Base-by-base conservation (phyloP, 2,329 filamentous ascomycete species). In the Truncatella angustata region DNA sequence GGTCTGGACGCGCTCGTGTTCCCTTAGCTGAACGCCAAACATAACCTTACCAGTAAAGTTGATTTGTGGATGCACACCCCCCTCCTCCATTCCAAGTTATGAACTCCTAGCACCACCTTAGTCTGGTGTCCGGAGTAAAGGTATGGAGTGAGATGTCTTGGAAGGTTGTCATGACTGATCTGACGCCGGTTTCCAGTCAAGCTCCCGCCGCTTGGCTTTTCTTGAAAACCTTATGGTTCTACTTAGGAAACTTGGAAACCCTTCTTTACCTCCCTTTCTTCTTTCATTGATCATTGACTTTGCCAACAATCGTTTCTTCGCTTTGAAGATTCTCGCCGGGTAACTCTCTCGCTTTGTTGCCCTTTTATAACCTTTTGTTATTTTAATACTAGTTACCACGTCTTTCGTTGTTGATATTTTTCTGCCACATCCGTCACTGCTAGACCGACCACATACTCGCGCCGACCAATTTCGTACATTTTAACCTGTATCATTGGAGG, bases 281-380 rank as follows among this genome's bases (percentile, higher is more conserved):
- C 40, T 24, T 30, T 43, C 20, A n/a, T 43, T 23, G n/a, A n/a
- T 26, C 40, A 24, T 53, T 55, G 28, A 32, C 54, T 54, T 54
- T 47, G 34, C 49, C 39, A 46, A 40, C 46, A 46, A 18, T 24
- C 23, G 23, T 34, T 23, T 32, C 43, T 34, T 34, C 30, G 34
- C 16, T 34, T 44, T 32, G 24, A 20, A 16, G 16, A 16, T 30
- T 40, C 18, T 50, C 47, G 20, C 16, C 18, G n/a, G 28, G 40
- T 47, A 58, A 53, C 51, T 51, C 56, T 42, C 43, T 51, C 37
- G 34, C 46, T 52, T 37, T 50, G 50, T 52, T 49, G 43, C 26
- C 50, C 42, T 49, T 37, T 48, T 37, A 56, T 47, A 55, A 46
- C 39, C n/a, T n/a, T n/a, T n/a, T n/a, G n/a, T n/a, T n/a, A n/a